Evolutionary conservation across 306 rosid genomes (phyloP).

Genomic region (Astragalus glycyphyllos): DNA sequence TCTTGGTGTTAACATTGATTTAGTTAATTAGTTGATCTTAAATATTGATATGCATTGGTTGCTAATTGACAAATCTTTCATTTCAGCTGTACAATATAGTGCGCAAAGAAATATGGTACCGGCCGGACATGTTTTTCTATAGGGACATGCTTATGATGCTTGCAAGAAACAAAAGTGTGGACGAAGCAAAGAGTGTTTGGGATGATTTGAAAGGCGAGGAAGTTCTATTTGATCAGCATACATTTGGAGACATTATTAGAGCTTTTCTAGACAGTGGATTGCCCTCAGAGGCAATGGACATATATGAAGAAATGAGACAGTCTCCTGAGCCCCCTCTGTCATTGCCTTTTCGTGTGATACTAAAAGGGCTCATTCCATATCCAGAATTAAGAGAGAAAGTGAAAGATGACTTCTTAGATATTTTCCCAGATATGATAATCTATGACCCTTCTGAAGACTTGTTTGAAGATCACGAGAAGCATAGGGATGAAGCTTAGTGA

Average conservation of each 20-base stretch:
- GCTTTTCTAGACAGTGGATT: constrained; percentile 71
- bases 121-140: constrained; percentile 94
- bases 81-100: constrained; percentile 80
- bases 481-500: constrained; percentile 41
- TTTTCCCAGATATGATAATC: constrained; percentile 84
- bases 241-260: constrained; percentile 86
- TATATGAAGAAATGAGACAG: constrained; percentile 79
- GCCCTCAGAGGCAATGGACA: constrained; percentile 77
- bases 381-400: constrained; percentile 85
- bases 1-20: constrained; percentile 5
- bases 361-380: constrained; percentile 87
- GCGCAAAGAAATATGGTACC: constrained; percentile 93
- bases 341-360: constrained; percentile 80
- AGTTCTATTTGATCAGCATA: constrained; percentile 90
- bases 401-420: constrained; percentile 78
- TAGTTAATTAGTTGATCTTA: constrained; percentile 10
- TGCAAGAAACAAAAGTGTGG: constrained; percentile 75
- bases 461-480: constrained; percentile 67
- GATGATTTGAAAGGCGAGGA: constrained; percentile 72
- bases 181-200: constrained; percentile 84
- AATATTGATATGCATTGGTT: constrained; percentile 3
- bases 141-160: constrained; percentile 97
- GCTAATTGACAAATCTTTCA: constrained; percentile 33
- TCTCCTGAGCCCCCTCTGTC: constrained; percentile 90
- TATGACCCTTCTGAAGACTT: constrained; percentile 95